Evolutionary conservation across 2,329 filamentous ascomycete genomes (phyloP), one percentile per base, ranked within the genome.

Genomic region (Cladosporium sp.): DNA sequence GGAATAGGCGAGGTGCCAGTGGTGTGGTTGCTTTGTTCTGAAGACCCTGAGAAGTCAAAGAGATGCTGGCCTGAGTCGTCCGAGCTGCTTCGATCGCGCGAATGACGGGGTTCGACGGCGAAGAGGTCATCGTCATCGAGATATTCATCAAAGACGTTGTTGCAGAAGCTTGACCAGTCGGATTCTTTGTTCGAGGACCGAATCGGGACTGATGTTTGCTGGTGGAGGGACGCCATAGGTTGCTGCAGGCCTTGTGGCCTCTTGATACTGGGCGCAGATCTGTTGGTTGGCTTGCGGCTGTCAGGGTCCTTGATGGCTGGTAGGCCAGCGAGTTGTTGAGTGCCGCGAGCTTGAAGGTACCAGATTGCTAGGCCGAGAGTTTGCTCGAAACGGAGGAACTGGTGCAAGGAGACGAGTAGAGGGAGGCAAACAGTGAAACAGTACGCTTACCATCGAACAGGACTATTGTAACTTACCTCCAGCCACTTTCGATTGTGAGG

Each of bases 131-230:
- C 62, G 68, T 78, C 76, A 59, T 81, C 76, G 66, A 83, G 74
- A 65, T 81, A 83, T 66, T 83, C 77, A 62, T 82, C 79, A 72
- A 85, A 84, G 68, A 84, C 74, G 66, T 79, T 78, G 68, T 79
- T 78, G 68, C 76, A 77, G 55, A 80, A 73, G 64, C 82, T 80
- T 59, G 77, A 74, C 71, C 77, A 77, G 53, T 77, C 74, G 62
- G 70, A 67, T 55, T 72, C 72, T 75, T 78, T 80, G 70, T 77
- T 72, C 65, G 74, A 60, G 18, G 43, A 33, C 67, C 72, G 73
- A 63, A 74, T 72, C 54, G 69, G 63, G 67, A 46, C 18, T 11
- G 43, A 43, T 5, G 44, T 41, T 28, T 32, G 43, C 19, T 46
- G 50, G n/a, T 46, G 50, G 28, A 53, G 31, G 35, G 43, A 53